phyloP scores from a whole-genome alignment of 2,329 filamentous ascomycete genomes.

The Exophiala oligosperma region DNA sequence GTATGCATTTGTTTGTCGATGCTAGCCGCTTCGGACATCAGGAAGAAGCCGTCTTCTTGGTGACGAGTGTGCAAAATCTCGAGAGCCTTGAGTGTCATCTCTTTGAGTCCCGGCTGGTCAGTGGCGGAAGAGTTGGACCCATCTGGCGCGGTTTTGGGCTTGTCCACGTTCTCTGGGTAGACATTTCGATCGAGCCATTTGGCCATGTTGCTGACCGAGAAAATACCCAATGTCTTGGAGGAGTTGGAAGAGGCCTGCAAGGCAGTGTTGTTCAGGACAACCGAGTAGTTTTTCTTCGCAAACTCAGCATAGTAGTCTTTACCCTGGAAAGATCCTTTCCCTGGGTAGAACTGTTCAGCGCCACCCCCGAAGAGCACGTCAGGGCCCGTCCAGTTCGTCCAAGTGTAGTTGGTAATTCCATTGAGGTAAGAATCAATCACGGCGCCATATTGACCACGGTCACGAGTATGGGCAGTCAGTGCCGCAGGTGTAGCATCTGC shows the following conservation, averaged over 20 bases:
- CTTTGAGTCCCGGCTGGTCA: constrained; percentile 80
- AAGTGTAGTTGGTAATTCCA: constrained; percentile 76
- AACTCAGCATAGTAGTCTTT: constrained; percentile 75
- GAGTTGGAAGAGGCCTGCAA: constrained; percentile 59
- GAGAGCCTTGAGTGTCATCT: constrained; percentile 86
- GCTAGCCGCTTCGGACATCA: constrained; percentile 83
- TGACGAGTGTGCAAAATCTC: constrained; percentile 71
- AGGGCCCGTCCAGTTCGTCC: constrained; percentile 71
- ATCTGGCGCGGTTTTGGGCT: constrained; percentile 66
- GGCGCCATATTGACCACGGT: constrained; percentile 66
- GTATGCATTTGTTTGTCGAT: constrained; percentile 90
- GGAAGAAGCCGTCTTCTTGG: constrained; percentile 73
- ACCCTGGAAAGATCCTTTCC: constrained; percentile 63
- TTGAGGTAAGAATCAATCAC: constrained; percentile 76
- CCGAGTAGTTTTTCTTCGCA: constrained; percentile 67
- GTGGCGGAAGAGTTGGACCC: constrained; percentile 64
- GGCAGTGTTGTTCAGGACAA: constrained; percentile 73
- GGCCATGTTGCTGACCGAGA: constrained; percentile 71
- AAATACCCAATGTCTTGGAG: constrained; percentile 72
- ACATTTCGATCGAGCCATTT: constrained; percentile 78
- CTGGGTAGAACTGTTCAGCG: constrained; percentile 75
- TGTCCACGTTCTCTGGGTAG: constrained; percentile 68
- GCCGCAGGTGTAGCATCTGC: constrained; percentile 82
- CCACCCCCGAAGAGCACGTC: constrained; percentile 83
- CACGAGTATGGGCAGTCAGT: constrained; percentile 69